Conservation (phyloP, 306 rosid genomes). For the Rosa rugosa region DNA sequence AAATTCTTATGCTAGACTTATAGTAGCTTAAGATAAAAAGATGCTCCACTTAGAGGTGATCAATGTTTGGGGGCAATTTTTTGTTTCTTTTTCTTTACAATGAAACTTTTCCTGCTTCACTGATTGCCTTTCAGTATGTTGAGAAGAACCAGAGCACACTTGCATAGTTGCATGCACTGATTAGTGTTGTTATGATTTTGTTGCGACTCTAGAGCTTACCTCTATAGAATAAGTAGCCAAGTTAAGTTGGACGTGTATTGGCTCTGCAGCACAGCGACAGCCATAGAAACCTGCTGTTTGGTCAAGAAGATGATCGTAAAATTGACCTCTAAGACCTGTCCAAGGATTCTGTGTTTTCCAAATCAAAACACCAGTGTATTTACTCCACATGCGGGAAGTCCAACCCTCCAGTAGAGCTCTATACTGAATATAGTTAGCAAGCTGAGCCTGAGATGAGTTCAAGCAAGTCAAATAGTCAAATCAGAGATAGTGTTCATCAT, state of each 20-base stretch:
- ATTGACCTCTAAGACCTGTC: slow-evolving; percentile 97
- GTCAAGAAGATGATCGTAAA: slow-evolving; percentile 93
- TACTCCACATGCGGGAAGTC: slow-evolving; percentile 90
- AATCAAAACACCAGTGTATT: slow-evolving; percentile 87
- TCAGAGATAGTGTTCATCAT: background rate
- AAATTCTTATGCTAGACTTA: background rate
- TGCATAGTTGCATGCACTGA: background rate
- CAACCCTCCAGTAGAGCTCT: slow-evolving; percentile 93
- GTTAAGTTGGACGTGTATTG: slow-evolving; percentile 90
- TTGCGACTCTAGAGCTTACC: slow-evolving; percentile 33
- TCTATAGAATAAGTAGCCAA: slow-evolving; percentile 69
- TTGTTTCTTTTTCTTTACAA: background rate
- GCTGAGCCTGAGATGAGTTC: slow-evolving; percentile 70
- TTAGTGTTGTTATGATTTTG: background rate
- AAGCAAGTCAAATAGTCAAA: slow-evolving; percentile 22
- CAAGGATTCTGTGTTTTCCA: slow-evolving; percentile 98
- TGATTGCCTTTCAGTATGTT: background rate
- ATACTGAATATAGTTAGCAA: slow-evolving; percentile 83
- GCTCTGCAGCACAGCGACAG: slow-evolving; percentile 87
- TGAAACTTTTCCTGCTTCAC: background rate
- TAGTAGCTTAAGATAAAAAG: background rate
- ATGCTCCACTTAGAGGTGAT: background rate
- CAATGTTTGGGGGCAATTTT: background rate
- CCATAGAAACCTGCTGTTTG: slow-evolving; percentile 96
- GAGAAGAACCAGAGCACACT: background rate